Evolutionary conservation across 2,329 filamentous ascomycete species (phyloP).

Genomic region (Sclerotinia trifoliorum): DNA sequence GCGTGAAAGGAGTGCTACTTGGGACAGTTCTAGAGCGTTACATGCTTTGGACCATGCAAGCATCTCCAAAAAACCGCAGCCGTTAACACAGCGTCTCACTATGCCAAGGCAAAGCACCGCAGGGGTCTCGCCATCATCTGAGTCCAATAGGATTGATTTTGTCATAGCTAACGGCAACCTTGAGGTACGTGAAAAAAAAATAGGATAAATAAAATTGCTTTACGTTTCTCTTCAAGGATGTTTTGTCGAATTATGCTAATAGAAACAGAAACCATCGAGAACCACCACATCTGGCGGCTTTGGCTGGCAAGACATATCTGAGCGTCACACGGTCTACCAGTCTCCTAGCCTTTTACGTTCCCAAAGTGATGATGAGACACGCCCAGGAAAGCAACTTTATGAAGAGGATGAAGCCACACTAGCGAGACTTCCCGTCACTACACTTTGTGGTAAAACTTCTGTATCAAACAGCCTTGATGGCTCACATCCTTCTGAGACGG

Average conservation of each 20-base stretch:
- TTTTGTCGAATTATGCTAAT: neutral
- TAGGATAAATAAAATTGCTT: neutral
- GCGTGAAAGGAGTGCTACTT: constrained; percentile 23
- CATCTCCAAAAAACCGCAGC: neutral
- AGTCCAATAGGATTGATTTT: neutral
- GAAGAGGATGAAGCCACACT: constrained; percentile 21
- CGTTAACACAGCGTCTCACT: constrained; percentile 5
- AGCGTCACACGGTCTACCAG: neutral
- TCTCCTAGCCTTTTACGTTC: constrained; percentile 7
- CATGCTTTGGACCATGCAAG: neutral
- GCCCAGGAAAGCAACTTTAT: constrained; percentile 13
- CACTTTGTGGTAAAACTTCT: constrained; percentile 2
- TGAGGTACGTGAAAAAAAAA: constrained; percentile 16
- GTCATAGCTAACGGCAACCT: neutral
- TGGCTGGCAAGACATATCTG: constrained; percentile 32
- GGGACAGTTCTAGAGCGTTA: constrained; percentile 22
- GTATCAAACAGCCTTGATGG: constrained; percentile 32
- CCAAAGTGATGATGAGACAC: constrained; percentile 6
- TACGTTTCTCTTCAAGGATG: neutral
- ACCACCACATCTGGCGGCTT: constrained; percentile 22
- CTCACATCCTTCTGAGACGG: constrained; percentile 29
- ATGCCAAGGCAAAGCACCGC: constrained; percentile 1
- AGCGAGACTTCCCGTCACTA: constrained; percentile 7
- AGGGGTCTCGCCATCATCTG: constrained; percentile 15
- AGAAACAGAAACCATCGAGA: constrained; percentile 21